These are phyloP conservation scores for Amorphotheca resinae DNA, from an alignment of 495 filamentous ascomycete genomes.

Conservation along the genomic window DNA sequence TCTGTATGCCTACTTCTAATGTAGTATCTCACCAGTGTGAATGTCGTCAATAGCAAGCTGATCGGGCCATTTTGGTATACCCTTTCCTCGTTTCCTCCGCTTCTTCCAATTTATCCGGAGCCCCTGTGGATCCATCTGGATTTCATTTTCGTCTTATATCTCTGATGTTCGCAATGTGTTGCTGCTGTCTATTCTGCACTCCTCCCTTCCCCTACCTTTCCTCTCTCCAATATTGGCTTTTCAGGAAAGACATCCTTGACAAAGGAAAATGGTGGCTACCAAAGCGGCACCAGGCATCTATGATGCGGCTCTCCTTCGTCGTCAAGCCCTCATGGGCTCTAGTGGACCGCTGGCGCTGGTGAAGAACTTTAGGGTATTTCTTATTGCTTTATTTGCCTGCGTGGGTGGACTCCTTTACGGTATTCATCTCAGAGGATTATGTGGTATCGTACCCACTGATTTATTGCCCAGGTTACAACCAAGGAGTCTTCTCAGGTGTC, in stretches of 20 bases:
- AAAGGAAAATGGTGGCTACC: constrained; percentile 16
- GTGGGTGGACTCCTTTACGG: constrained; percentile 48
- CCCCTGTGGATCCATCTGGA: background rate
- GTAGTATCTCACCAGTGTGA: no score
- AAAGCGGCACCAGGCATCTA: constrained; percentile 29
- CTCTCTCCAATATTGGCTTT: background rate
- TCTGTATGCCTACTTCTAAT: no score
- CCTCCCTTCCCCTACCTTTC: background rate
- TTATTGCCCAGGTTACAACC: constrained; percentile 46
- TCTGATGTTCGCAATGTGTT: constrained; percentile 3
- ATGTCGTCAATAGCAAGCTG: no score
- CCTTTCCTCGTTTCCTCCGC: no score
- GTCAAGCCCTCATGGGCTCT: constrained; percentile 49
- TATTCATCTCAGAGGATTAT: background rate
- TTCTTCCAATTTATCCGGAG: constrained; percentile 14
- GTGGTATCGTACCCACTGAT: constrained; percentile 12
- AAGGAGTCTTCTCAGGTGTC: constrained; percentile 68
- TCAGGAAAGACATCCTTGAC: background rate
- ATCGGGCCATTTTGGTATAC: no score
- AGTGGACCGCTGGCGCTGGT: constrained; percentile 52
- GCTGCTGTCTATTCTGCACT: background rate
- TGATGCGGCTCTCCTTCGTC: constrained; percentile 51
- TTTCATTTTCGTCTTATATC: background rate
- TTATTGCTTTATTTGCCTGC: constrained; percentile 64
- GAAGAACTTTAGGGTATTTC: constrained; percentile 58